Base-by-base conservation (phyloP, 495 filamentous ascomycete species). In the Aspergillus bridgeri region DNA sequence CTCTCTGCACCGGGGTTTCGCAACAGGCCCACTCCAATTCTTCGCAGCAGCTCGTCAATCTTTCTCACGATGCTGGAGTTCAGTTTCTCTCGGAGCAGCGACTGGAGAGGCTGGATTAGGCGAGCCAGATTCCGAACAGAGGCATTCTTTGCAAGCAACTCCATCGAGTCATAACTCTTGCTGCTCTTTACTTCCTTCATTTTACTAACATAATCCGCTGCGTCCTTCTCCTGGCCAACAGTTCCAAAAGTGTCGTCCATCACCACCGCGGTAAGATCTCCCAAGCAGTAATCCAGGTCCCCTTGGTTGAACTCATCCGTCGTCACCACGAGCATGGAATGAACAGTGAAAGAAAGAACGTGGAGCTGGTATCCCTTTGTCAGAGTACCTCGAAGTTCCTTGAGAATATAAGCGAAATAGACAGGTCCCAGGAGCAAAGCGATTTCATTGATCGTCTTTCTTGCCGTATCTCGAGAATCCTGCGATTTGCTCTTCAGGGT, bases 141-240 rank as follows among this genome's bases (percentile, higher is more conserved):
- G 7, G 91, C 84, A 47, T 83, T 88, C 68, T 85, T 87, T 21
- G 94, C 88, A 53, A 98, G 79, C 53, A 98, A 78, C 65, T 98
- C 94, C 89, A 98, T 96, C 4, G 95, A 96, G 63, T 98, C 94
- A 62, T 88, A 95, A 66, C 92, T 96, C 75, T 96, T 98, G 78
- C 89, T 97, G 66, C 89, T 92, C 76, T 96, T 97, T 19, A 98
- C 88, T 75, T 99, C 94, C 72, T 91, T 95, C 89, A 96, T 96
- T 65, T 90, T 87, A 72, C 89, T 96, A 55, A 88, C 83, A 67
- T 99, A 99, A 45, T 92, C 94, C 61, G 93, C 92, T 0, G 93
- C 92, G 63, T 99, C 94, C 68, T 99, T 99, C 65, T 99, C 94
- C 74, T 94, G 86, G 15, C 94, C 94, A n/a, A 87, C 86, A n/a